Base-by-base conservation (phyloP, 495 filamentous ascomycete species). In the Tuber brumale region DNA sequence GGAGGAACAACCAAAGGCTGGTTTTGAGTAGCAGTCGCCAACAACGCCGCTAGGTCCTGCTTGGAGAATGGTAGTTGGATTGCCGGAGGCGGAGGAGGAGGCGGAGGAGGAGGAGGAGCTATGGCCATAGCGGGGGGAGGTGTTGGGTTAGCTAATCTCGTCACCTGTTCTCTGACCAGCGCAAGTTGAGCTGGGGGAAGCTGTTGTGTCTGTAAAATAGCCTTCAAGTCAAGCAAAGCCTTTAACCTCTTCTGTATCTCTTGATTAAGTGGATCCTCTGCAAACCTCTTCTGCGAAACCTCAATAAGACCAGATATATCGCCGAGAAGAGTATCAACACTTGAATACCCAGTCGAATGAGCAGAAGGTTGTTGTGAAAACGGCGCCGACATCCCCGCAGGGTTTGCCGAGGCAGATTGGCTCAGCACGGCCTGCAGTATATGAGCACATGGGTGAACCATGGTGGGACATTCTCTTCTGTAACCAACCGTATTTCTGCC, bases 151-250 rank as follows among this genome's bases (percentile, higher is more conserved):
- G 88, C 87, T 80, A 97, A 88, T 79, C 89, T 88, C 79, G 90
- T 87, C 79, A 97, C 89, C 87, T 93, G 91, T 80, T 93, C 89
- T 83, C 90, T 90, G 80, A 97, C 90, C 82, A 91, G 87, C 83
- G 89, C 90, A 79, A 97, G 87, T 85, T 96, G 90, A 79, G 94
- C 90, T 82, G 89, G 91, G 70, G 92, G 89, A 81, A 97, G 88
- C 80, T 93, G 89, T 82, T 93, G 92, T 78, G 86, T 90, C 81
- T 92, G 88, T 84, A 98, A 85, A 81, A 97, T 90, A 70, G 84
- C 88, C 85, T 97, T 91, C 77, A 98, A 88, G 84, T 95, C 93
- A 84, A 96, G 85, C 79, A 98, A 88, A 31, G 94, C 93, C 84
- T 94, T 92, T 81, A 98, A 85, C 81, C 91, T 91, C 76, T 89